Conservation (phyloP, 2,329 filamentous ascomycete species). For the Arthrinium phaeospermum region DNA sequence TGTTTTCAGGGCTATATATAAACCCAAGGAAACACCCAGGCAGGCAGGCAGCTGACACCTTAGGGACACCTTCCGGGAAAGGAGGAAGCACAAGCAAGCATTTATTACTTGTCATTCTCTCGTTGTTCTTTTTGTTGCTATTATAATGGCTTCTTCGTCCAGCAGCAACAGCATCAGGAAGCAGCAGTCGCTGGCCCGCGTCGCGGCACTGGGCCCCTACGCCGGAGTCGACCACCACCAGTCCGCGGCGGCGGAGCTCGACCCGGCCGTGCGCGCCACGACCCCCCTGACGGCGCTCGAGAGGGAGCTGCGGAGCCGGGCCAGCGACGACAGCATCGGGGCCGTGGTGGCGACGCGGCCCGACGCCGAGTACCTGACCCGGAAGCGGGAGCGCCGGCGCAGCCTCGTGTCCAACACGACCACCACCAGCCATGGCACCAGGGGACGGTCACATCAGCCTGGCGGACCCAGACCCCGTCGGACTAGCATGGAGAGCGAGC, state of each 20-base stretch:
- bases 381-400: neutral
- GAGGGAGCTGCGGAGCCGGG: conserved; percentile 11
- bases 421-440: no score
- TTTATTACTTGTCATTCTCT: no score
- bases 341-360: conserved; percentile 16
- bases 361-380: conserved; percentile 5
- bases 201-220: conserved; percentile 14
- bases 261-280: neutral
- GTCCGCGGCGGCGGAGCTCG: neutral
- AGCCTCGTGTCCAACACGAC: neutral
- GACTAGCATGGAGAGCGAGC: neutral
- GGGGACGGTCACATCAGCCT: neutral
- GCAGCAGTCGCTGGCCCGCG: conserved; percentile 18
- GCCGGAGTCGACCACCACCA: neutral
- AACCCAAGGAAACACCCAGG: neutral
- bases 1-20: neutral
- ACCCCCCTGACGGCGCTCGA: conserved; percentile 22
- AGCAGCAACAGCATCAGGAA: neutral
- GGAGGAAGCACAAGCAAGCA: neutral
- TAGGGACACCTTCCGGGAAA: neutral
- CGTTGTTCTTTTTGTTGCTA: neutral
- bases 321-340: conserved; percentile 20
- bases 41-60: neutral
- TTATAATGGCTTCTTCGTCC: neutral
- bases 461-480: neutral